Conservation (phyloP, 2,329 filamentous ascomycete genomes). For the Pseudogymnoascus sp. region DNA sequence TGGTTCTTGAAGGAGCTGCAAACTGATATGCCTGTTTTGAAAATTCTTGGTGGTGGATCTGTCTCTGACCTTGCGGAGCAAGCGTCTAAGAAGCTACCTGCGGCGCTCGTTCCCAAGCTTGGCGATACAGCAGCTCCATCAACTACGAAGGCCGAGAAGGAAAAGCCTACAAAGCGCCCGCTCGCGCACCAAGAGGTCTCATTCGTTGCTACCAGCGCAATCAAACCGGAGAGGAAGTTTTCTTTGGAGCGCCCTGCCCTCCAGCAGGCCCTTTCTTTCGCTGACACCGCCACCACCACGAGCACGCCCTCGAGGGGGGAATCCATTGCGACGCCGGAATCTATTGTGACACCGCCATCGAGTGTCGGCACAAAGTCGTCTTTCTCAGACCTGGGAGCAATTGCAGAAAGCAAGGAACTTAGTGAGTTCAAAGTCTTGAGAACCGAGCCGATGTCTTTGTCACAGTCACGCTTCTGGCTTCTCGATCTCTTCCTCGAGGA, state of each 20-base stretch:
- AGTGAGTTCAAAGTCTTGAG: constrained; percentile 11
- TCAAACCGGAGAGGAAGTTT: neutral
- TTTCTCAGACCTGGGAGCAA: constrained; percentile 11
- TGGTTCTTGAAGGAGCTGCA: constrained; percentile 14
- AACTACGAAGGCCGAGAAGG: neutral
- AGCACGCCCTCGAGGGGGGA: neutral
- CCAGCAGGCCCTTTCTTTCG: neutral
- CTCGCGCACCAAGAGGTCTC: constrained; percentile 7
- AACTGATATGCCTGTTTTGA: constrained; percentile 18
- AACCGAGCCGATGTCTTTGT: constrained; percentile 29
- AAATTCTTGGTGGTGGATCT: constrained; percentile 16
- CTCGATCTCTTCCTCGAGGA: constrained; percentile 30
- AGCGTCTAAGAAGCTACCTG: constrained; percentile 4
- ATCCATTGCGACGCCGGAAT: constrained; percentile 5
- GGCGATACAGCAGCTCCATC: neutral
- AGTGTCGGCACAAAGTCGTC: constrained; percentile 6
- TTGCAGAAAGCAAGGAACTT: constrained; percentile 12
- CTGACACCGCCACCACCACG: constrained; percentile 10
- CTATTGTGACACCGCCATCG: neutral
- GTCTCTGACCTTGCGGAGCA: constrained; percentile 14
- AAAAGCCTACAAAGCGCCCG: neutral
- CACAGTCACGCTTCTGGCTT: constrained; percentile 38
- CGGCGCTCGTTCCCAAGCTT: constrained; percentile 5
- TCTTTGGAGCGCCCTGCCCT: neutral
- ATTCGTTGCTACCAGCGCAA: constrained; percentile 9